phyloP scores from a whole-genome alignment of 164 flowering plant species.

The Chimonanthus praecox region DNA sequence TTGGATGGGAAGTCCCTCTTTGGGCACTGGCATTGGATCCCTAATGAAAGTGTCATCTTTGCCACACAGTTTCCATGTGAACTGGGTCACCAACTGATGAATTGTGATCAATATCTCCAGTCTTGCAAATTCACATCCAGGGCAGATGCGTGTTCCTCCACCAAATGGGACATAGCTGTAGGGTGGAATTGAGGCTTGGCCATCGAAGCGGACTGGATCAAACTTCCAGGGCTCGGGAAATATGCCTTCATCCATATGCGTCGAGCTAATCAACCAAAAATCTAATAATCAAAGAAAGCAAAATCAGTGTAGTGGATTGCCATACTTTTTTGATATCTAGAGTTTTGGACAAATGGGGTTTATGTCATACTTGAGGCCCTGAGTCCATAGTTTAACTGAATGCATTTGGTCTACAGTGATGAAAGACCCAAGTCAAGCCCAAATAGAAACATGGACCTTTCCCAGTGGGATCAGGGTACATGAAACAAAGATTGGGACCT shows the following conservation, averaged over 20 bases:
- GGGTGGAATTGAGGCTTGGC: constrained; percentile 42
- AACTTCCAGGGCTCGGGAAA: constrained; percentile 56
- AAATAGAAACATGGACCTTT: too few relatives aligned
- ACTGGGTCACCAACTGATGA: constrained; percentile 55
- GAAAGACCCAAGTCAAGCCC: too few relatives aligned
- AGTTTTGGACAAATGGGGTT: too few relatives aligned
- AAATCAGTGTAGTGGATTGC: neutral
- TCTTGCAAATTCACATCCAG: constrained; percentile 62
- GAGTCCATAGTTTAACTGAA: too few relatives aligned
- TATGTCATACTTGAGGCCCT: too few relatives aligned
- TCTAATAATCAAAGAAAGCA: constrained; percentile 13
- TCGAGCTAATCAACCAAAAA: constrained; percentile 50
- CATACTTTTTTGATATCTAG: too few relatives aligned
- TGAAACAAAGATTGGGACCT: too few relatives aligned
- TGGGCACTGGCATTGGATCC: constrained; percentile 35
- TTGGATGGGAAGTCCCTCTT: constrained; percentile 33
- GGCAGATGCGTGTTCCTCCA: constrained; percentile 61
- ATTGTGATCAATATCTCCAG: constrained; percentile 39
- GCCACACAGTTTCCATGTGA: constrained; percentile 39
- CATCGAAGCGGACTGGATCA: constrained; percentile 52
- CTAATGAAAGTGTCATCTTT: constrained; percentile 27
- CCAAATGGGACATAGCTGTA: constrained; percentile 59
- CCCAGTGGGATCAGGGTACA: too few relatives aligned
- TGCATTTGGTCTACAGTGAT: too few relatives aligned
- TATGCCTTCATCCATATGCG: constrained; percentile 54